Percentiles rank a stretch among this genome's conserved stretches.
Conservation (phyloP, 345 rosid species). For the Melaleuca alternifolia region DNA sequence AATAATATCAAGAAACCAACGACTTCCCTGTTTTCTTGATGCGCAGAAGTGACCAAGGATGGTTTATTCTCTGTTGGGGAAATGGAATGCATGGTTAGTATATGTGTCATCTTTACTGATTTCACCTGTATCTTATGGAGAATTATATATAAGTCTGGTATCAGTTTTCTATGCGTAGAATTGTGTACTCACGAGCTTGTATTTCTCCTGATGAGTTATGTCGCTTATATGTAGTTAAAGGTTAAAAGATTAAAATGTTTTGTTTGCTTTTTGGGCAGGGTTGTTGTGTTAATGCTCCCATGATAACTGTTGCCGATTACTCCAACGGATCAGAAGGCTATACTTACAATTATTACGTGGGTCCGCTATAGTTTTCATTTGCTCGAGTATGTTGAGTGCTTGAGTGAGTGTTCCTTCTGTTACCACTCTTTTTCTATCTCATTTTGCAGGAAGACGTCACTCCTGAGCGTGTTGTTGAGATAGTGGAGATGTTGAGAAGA, state of each 20-base stretch:
- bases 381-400: neutral
- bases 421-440: neutral
- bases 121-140: neutral
- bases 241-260: neutral
- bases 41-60: constrained; percentile 92
- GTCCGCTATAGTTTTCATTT: constrained; percentile 11
- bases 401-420: neutral
- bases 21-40: constrained; percentile 1
- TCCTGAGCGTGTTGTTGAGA: constrained; percentile 81
- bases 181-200: neutral
- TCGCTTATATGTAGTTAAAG: neutral
- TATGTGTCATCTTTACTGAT: neutral
- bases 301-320: constrained; percentile 97
- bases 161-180: neutral
- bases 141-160: neutral
- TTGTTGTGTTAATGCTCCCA: constrained; percentile 96
- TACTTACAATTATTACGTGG: constrained; percentile 81
- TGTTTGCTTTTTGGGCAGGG: constrained; percentile 46
- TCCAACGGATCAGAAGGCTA: constrained; percentile 95
- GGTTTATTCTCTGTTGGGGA: constrained; percentile 98
- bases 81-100: constrained; percentile 97
- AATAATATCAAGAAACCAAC: neutral
- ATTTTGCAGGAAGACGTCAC: constrained; percentile 84
- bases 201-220: neutral
- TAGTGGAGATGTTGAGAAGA: constrained; percentile 73